Conservation (phyloP, 768 basidiomycete species). For the Boletus patriciae region DNA sequence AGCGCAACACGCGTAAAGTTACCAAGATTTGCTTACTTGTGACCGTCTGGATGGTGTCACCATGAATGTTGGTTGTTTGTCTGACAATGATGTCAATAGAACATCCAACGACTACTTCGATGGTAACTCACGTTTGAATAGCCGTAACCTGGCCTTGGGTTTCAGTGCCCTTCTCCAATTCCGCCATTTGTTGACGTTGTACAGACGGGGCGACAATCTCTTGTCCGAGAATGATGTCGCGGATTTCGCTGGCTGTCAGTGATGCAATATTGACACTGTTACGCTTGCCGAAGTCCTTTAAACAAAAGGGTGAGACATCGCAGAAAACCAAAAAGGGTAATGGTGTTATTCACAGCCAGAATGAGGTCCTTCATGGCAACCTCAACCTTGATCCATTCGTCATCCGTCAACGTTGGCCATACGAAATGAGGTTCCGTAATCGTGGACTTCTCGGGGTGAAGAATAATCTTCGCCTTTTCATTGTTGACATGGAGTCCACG, state of each 20-base stretch:
- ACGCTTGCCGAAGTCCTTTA: slow-evolving; percentile 94
- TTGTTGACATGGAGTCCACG: slow-evolving; percentile 99
- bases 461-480: slow-evolving; percentile 98
- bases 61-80: slow-evolving; percentile 97
- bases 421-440: slow-evolving; percentile 98
- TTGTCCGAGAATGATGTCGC: slow-evolving; percentile 98
- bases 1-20: background rate
- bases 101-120: background rate
- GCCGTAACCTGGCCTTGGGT: slow-evolving; percentile 95
- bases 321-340: background rate
- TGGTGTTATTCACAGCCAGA: slow-evolving; percentile 55
- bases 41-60: slow-evolving; percentile 92
- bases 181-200: slow-evolving; percentile 99
- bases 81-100: slow-evolving; percentile 32
- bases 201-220: slow-evolving; percentile 95
- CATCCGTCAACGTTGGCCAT: slow-evolving; percentile 90
- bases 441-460: slow-evolving; percentile 96
- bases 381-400: slow-evolving; percentile 99
- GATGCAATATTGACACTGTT: slow-evolving; percentile 99
- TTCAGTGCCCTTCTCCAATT: slow-evolving; percentile 94
- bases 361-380: slow-evolving; percentile 98
- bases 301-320: slow-evolving; percentile 16
- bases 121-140: slow-evolving; percentile 69
- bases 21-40: slow-evolving; percentile 62
- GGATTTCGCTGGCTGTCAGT: slow-evolving; percentile 91